Base-by-base conservation (phyloP, 2,329 filamentous ascomycete genomes). In the Pseudogymnoascus sp. region DNA sequence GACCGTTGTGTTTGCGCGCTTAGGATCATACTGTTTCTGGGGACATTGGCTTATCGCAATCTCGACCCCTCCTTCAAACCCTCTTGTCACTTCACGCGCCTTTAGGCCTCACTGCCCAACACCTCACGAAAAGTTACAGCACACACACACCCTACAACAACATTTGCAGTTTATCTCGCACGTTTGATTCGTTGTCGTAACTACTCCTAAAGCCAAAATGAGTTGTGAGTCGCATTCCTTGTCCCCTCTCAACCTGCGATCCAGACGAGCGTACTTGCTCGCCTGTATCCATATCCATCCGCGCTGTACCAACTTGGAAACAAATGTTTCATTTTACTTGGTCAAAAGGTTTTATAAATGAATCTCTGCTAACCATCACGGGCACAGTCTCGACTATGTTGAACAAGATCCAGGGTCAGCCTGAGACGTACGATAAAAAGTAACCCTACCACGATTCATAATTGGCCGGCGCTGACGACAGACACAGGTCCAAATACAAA, bases 351-450 rank as follows among this genome's bases (percentile, higher is more conserved):
- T 56, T 56, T 34, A 18, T 56, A 56, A 56, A 56, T 56, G 28
- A 21, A 14, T 36, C 50, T 21, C 50, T 53, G 53, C 61, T 63
- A 37, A 63, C 61, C 31, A 40, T 63, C 25, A 34, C 50, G 16
- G 46, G 60, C 66, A 64, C 66, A 96, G 92, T 96, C 79, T 81
- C 89, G 70, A 89, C 84, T 74, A 96, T 97, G 91, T 83, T 97
- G 72, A 96, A 93, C 80, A 92, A 93, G 84, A 89, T 97, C 73
- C 91, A 96, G 73, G 92, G 93, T 77, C 93, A 97, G 81, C 93
- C 93, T 70, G 92, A 96, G 71, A 97, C 91, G 80, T 99, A 99
- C 81, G 95, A 97, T 76, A 96, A 96, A 80, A 99, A 99, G 91
- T 96, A 80, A 38, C 62, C 65, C 56, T 63, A 50, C 64, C 50